Evolutionary conservation across 2,329 filamentous ascomycete species (phyloP).

Genomic region (Hymenoscyphus fraxineus): DNA sequence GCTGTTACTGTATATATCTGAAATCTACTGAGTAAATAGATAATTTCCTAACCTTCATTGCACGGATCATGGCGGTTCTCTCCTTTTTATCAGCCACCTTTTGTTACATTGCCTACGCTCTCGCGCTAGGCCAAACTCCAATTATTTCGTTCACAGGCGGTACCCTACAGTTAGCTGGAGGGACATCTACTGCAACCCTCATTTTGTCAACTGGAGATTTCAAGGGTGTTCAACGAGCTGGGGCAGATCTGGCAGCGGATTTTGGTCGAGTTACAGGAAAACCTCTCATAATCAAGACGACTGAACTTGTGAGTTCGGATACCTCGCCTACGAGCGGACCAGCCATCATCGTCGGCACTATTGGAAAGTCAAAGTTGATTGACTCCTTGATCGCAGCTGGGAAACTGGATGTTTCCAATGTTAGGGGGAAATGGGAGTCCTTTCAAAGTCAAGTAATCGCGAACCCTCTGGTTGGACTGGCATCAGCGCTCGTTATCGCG

Average conservation of each 20-base stretch:
- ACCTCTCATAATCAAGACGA: constrained; percentile 47
- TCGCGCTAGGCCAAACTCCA: constrained; percentile 12
- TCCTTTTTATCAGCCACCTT: background rate
- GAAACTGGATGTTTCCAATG: constrained; percentile 53
- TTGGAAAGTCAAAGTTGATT: constrained; percentile 60
- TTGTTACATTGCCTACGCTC: background rate
- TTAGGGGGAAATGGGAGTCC: constrained; percentile 65
- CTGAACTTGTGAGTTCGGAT: constrained; percentile 31
- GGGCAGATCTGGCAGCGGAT: constrained; percentile 56
- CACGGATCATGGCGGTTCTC: background rate
- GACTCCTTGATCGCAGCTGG: constrained; percentile 52
- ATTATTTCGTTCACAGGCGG: constrained; percentile 16
- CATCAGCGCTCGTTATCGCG: constrained; percentile 59
- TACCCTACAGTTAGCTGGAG: constrained; percentile 15
- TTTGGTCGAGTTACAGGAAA: constrained; percentile 65
- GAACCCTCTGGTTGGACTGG: constrained; percentile 51
- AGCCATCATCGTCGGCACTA: constrained; percentile 63
- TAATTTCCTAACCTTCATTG: background rate
- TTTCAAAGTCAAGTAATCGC: constrained; percentile 57
- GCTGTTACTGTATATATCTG: background rate
- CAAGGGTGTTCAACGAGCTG: constrained; percentile 17
- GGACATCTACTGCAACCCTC: constrained; percentile 9
- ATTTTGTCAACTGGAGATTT: constrained; percentile 15
- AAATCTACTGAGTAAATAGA: background rate
- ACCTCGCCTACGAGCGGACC: constrained; percentile 27